These are phyloP conservation scores for Xerocomus potaroensis DNA, from an alignment of 768 basidiomycete species.

Conservation along the genomic window DNA sequence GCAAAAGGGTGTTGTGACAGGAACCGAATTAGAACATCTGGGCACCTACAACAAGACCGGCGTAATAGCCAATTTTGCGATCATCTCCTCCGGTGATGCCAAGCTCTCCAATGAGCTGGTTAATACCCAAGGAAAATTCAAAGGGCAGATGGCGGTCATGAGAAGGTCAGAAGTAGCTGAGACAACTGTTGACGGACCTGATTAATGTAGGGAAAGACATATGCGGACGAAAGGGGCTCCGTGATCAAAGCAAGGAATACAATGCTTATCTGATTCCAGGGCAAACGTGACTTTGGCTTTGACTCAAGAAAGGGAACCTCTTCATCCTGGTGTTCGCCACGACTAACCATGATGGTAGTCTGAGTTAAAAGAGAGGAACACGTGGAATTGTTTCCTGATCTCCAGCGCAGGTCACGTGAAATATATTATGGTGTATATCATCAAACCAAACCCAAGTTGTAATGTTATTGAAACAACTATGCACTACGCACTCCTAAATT, in stretches of 20 bases:
- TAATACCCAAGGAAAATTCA: background rate
- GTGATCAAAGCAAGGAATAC: conserved; percentile 48
- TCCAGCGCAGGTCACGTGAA: too few relatives aligned
- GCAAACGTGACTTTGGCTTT: conserved; percentile 40
- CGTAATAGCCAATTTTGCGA: conserved; percentile 64
- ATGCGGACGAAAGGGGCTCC: conserved; percentile 53
- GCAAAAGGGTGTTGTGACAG: background rate
- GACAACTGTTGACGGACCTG: conserved; percentile 33
- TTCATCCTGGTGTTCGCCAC: conserved; percentile 40
- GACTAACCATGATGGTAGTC: conserved; percentile 25
- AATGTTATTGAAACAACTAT: too few relatives aligned
- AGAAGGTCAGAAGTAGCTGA: too few relatives aligned
- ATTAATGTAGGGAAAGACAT: conserved; percentile 64
- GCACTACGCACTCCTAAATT: too few relatives aligned
- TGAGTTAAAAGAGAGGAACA: too few relatives aligned
- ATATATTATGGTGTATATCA: too few relatives aligned
- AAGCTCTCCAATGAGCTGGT: conserved; percentile 57
- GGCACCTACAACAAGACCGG: conserved; percentile 49
- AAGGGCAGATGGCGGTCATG: too few relatives aligned
- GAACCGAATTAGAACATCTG: background rate
- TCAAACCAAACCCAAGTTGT: too few relatives aligned
- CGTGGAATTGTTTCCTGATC: too few relatives aligned
- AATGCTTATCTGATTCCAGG: conserved; percentile 47
- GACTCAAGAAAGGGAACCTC: conserved; percentile 42
- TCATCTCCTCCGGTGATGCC: conserved; percentile 62